Evolutionary conservation across 2,329 filamentous ascomycete genomes (phyloP).

Genomic region (Clarireedia homoeocarpa): DNA sequence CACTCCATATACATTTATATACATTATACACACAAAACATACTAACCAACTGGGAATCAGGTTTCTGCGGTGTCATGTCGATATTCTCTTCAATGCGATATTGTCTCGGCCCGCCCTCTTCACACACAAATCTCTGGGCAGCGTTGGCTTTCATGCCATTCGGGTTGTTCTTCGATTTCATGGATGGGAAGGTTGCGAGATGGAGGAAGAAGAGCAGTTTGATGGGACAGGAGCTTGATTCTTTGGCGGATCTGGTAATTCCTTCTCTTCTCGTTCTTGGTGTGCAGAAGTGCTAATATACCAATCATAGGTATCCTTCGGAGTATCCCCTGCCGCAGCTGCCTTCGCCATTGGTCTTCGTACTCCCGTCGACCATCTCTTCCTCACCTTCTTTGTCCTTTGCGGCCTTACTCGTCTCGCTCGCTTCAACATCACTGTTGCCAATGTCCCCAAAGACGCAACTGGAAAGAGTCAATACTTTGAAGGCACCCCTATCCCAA

Average conservation of each 20-base stretch:
- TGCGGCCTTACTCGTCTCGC: constrained; percentile 89
- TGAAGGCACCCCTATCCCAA: constrained; percentile 94
- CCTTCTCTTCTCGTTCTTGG: not conserved
- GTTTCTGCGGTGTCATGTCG: constrained; percentile 88
- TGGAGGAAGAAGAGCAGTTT: constrained; percentile 96
- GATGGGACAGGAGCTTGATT: constrained; percentile 97
- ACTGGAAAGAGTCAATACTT: constrained; percentile 92
- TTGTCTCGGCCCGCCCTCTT: constrained; percentile 63
- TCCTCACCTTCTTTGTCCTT: constrained; percentile 81
- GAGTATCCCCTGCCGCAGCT: constrained; percentile 77
- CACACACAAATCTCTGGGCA: constrained; percentile 65
- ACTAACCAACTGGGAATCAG: constrained; percentile 31
- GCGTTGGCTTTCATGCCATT: constrained; percentile 86
- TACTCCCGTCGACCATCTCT: constrained; percentile 72
- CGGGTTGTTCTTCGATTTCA: constrained; percentile 93
- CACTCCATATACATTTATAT: constrained; percentile 10
- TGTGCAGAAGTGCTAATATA: not conserved
- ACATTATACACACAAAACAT: not conserved
- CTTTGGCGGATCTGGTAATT: constrained; percentile 80
- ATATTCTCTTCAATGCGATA: constrained; percentile 93
- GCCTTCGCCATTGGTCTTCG: constrained; percentile 87
- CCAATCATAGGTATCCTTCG: constrained; percentile 77
- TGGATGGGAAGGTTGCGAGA: constrained; percentile 92
- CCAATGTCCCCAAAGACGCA: constrained; percentile 82
- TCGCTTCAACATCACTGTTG: constrained; percentile 94